Evolutionary conservation across 2,329 filamentous ascomycete species (phyloP).

Genomic region (Alternaria burnsii): DNA sequence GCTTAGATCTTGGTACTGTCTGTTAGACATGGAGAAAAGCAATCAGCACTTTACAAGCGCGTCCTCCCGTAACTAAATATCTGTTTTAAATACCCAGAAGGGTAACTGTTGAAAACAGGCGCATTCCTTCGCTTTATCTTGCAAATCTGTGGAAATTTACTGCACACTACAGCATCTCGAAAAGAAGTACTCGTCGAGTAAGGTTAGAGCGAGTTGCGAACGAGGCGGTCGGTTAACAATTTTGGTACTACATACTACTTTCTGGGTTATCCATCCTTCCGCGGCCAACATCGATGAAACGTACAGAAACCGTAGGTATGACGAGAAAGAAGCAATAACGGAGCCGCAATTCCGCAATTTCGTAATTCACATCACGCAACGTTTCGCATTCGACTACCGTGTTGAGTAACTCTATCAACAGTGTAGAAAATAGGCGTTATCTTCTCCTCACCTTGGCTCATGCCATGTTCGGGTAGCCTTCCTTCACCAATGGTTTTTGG

Average conservation of each 20-base stretch:
- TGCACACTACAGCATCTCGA: background rate
- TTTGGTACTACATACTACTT: background rate
- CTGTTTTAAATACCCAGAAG: background rate
- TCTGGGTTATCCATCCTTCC: background rate
- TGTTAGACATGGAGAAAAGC: conserved; percentile 7
- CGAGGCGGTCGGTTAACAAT: background rate
- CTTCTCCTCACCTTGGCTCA: conserved; percentile 15
- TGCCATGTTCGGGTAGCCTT: background rate
- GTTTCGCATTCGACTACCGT: conserved; percentile 7
- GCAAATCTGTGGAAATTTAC: conserved; percentile 2
- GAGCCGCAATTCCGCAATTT: background rate
- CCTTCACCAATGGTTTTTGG: background rate
- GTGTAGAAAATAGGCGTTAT: conserved; percentile 14
- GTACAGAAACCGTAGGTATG: background rate
- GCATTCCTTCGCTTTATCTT: conserved; percentile 16
- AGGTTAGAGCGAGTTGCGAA: background rate
- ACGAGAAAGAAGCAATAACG: background rate
- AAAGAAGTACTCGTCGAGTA: background rate
- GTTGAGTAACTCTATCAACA: conserved; percentile 9
- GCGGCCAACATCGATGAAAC: background rate
- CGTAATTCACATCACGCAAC: background rate
- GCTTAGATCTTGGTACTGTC: conserved; percentile 1
- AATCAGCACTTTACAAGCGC: conserved; percentile 2
- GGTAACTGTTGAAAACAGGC: conserved; percentile 17
- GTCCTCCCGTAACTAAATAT: background rate